phyloP scores from a whole-genome alignment of 1,284 basidiomycete genomes.

The Pascua sp. region DNA sequence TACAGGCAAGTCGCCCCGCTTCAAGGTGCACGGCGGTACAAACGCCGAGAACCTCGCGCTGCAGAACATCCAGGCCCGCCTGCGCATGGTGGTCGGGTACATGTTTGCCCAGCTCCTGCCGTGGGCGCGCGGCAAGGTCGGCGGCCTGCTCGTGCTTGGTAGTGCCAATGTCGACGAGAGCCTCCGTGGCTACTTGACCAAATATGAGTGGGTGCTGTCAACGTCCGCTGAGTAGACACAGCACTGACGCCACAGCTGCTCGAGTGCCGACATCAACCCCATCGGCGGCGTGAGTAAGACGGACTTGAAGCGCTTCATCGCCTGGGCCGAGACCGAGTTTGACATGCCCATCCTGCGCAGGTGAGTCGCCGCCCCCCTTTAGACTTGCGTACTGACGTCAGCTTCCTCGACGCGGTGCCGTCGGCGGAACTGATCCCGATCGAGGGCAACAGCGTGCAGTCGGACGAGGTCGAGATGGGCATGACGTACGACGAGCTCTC shows the following conservation, averaged over 20 bases:
- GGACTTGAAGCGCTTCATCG: slow-evolving; percentile 93
- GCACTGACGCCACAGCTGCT: slow-evolving; percentile 54
- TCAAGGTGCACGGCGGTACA: slow-evolving; percentile 82
- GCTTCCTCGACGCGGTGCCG: slow-evolving; percentile 86
- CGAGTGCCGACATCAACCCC: slow-evolving; percentile 85
- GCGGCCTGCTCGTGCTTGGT: slow-evolving; percentile 88
- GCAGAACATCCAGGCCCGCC: slow-evolving; percentile 94
- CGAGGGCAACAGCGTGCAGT: slow-evolving; percentile 82
- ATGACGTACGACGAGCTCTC: slow-evolving; percentile 99
- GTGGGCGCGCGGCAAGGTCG: slow-evolving; percentile 79
- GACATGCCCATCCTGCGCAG: slow-evolving; percentile 76
- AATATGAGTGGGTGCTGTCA: slow-evolving; percentile 73
- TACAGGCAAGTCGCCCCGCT: slow-evolving; percentile 76
- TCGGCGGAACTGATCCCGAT: slow-evolving; percentile 97
- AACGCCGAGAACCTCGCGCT: slow-evolving; percentile 89
- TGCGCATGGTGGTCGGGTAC: slow-evolving; percentile 96
- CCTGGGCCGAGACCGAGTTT: slow-evolving; percentile 73
- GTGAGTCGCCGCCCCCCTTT: slow-evolving; percentile 50
- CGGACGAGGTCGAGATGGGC: slow-evolving; percentile 97
- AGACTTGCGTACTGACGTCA: slow-evolving; percentile 36
- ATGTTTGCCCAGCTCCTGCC: slow-evolving; percentile 94
- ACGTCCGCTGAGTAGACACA: not conserved
- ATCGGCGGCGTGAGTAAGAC: slow-evolving; percentile 98
- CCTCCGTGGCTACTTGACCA: slow-evolving; percentile 92
- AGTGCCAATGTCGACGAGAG: slow-evolving; percentile 98